These are phyloP conservation scores for Pelagomonas calceolata DNA, from an alignment of 108 stramenopile species.

Conservation along the genomic window DNA sequence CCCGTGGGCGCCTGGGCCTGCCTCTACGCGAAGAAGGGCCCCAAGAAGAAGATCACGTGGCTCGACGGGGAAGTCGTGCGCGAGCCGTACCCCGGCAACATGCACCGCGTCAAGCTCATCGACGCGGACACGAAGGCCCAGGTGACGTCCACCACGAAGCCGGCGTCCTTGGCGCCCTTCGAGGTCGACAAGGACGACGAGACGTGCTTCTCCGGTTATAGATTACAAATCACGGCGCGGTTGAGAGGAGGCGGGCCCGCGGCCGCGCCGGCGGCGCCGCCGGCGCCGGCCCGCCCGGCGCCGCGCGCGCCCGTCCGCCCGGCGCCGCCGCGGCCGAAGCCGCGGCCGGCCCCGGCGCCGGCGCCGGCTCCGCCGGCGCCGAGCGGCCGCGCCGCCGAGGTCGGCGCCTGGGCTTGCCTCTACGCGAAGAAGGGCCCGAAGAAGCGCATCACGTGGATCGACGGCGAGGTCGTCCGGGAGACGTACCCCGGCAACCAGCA, in stretches of 20 bases:
- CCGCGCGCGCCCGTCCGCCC: no score
- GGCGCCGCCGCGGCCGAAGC: no score
- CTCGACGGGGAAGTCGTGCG: conserved; percentile 20
- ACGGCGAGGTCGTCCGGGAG: conserved; percentile 18
- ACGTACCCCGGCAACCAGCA: background rate
- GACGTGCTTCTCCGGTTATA: background rate
- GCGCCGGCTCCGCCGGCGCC: no score
- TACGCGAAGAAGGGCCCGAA: conserved; percentile 18
- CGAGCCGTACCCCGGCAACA: background rate
- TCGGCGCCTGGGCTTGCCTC: conserved; percentile 1
- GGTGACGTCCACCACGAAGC: background rate
- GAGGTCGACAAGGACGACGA: conserved; percentile 5
- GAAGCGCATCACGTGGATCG: conserved; percentile 17
- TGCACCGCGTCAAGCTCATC: background rate
- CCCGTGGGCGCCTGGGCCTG: background rate
- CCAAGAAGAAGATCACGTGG: conserved; percentile 17
- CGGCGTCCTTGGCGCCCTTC: background rate
- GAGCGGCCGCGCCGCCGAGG: no score
- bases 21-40: conserved; percentile 16
- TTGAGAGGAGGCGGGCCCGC: background rate
- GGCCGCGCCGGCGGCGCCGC: background rate
- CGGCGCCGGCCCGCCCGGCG: no score
- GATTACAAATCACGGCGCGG: background rate
- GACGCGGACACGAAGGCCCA: background rate
- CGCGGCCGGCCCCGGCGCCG: no score